Evolutionary conservation across 371 early-diverging fungal species (phyloP).

Genomic region (Mortierella sp.): DNA sequence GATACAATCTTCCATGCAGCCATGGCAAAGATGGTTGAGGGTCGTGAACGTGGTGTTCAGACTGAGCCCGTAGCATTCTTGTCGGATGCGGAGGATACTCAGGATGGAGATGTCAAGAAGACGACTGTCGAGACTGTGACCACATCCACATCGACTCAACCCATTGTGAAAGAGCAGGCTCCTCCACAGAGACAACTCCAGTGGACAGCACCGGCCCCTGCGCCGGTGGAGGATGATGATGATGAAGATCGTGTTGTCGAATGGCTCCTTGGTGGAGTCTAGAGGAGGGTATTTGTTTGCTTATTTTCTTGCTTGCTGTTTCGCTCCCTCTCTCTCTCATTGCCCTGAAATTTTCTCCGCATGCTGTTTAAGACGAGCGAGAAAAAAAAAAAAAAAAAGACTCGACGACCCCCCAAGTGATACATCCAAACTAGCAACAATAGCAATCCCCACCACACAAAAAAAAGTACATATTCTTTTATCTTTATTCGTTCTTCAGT

Average conservation of each 20-base stretch:
- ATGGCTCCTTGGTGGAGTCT: constrained; percentile 47
- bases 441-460: too few relatives aligned
- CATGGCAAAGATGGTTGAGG: constrained; percentile 54
- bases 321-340: background rate
- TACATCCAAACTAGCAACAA: too few relatives aligned
- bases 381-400: background rate
- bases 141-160: background rate
- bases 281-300: too few relatives aligned
- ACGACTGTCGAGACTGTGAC: background rate
- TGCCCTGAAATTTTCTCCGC: background rate
- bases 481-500: constrained; percentile 31
- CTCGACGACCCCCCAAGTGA: too few relatives aligned
- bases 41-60: constrained; percentile 50
- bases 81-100: constrained; percentile 13
- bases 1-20: constrained; percentile 52
- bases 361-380: background rate
- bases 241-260: constrained; percentile 52
- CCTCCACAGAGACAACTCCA: constrained; percentile 24
- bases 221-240: constrained; percentile 36
- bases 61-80: constrained; percentile 33
- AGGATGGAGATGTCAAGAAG: constrained; percentile 7
- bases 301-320: too few relatives aligned
- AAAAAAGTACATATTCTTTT: constrained; percentile 31
- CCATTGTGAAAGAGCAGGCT: background rate
- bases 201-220: constrained; percentile 13